Base-by-base conservation (phyloP, 2,329 filamentous ascomycete species). In the Neoscytalidium dimidiatum region DNA sequence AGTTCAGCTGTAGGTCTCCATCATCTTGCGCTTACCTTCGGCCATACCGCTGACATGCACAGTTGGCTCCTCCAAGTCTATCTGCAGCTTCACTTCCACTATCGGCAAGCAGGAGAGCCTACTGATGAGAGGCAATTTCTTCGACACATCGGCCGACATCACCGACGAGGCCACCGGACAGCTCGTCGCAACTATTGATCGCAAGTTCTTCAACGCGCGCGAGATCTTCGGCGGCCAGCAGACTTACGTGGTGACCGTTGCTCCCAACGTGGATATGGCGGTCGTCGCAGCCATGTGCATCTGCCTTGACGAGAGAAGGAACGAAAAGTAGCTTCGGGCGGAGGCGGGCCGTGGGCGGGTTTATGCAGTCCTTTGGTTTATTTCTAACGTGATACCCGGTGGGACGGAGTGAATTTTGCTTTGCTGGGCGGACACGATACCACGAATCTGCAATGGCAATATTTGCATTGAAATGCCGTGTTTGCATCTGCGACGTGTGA, bases 251-350 rank as follows among this genome's bases (percentile, higher is more conserved):
- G 81, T 92, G 4, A 82, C 81, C 0, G 82, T 91, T 5, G 88
- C 88, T 1, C 86, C 88, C 0, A 85, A 85, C 17, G 85, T 90
- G 6, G 89, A 92, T 71, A 82, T 90, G 75, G 84, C 86, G 3
- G 71, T 91, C 52, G 84, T 91, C 68, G 86, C 82, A 0, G 89
- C 88, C 11, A 79, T 91, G 71, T 91, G 88, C 71, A 87, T 92
- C 61, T 87, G 85, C 66, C 77, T 91, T 66, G 89, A 91, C 68
- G 88, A 91, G 81, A 84, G 84, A 78, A 85, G 88, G 65, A 85
- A 87, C 53, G 82, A 85, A 28, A 51, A 44, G 14, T n/a, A 48
- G 19, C 46, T 7, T 17, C 7, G 14, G 7, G 19, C n/a, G 38
- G 11, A 9, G 3, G 4, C 23, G 6, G 3, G 26, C 17, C n/a